Conservation (phyloP, 441 rosid genomes). For the Omphalea diandra region DNA sequence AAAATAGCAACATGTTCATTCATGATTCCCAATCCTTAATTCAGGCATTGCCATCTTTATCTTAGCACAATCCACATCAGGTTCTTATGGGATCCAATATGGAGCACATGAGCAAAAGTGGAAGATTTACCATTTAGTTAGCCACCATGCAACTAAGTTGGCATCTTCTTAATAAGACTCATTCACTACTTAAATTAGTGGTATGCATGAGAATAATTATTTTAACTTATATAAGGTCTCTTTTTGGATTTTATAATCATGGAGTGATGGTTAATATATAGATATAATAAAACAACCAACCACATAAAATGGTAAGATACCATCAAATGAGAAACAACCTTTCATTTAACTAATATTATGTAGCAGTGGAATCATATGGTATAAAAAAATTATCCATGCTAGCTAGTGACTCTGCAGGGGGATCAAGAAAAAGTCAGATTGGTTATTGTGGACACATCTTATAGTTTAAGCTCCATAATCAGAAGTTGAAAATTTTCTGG, state of each 20-base stretch:
- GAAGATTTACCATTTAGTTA: too few species aligned
- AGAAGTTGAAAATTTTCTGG: slow-evolving; percentile 27
- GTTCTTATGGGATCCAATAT: too few species aligned
- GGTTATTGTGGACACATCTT: slow-evolving; percentile 28
- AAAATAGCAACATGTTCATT: too few species aligned
- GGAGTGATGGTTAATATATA: too few species aligned
- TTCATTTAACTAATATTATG: slow-evolving; percentile 4
- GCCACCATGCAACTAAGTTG: too few species aligned
- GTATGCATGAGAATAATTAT: background rate
- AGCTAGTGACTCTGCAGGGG: slow-evolving; percentile 12
- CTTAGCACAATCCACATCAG: too few species aligned
- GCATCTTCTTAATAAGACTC: background rate
- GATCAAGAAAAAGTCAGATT: slow-evolving; percentile 15
- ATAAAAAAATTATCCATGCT: slow-evolving; percentile 7
- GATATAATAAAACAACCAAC: background rate
- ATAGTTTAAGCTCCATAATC: slow-evolving; percentile 20
- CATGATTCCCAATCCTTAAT: too few species aligned
- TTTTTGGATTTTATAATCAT: background rate
- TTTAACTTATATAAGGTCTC: background rate
- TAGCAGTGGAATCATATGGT: slow-evolving; percentile 5
- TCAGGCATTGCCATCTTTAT: too few species aligned
- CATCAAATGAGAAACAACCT: background rate
- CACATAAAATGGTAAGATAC: background rate
- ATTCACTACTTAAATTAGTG: background rate
- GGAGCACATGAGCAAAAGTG: too few species aligned